Conservation (phyloP, 257 asterid genomes). For the Solanum appendiculatum region DNA sequence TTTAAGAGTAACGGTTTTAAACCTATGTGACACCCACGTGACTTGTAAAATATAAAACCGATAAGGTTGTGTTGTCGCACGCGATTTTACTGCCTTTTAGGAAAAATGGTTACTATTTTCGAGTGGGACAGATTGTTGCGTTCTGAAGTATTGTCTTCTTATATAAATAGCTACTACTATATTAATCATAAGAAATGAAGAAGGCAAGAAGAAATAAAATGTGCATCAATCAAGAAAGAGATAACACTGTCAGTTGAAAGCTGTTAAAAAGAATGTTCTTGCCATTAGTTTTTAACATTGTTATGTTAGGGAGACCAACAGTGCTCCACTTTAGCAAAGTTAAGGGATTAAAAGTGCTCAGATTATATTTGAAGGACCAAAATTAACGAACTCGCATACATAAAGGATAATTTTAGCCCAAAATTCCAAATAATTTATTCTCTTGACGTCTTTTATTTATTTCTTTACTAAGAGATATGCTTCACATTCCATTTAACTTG, state of each 20-base stretch:
- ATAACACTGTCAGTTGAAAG: background rate
- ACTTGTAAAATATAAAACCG: background rate
- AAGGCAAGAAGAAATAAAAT: background rate
- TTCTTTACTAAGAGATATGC: background rate
- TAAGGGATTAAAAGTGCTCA: background rate
- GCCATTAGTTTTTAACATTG: no score
- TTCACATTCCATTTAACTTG: background rate
- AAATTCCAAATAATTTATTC: background rate
- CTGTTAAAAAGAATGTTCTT: background rate
- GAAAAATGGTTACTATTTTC: background rate
- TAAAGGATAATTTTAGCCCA: background rate
- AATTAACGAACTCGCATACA: background rate
- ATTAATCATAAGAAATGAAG: background rate
- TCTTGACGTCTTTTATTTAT: background rate
- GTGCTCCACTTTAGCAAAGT: background rate
- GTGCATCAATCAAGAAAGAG: background rate
- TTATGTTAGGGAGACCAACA: background rate
- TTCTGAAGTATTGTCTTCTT: background rate
- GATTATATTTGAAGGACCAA: background rate
- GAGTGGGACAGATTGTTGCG: background rate
- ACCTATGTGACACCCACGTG: background rate
- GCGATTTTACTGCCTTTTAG: background rate
- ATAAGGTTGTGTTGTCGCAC: background rate
- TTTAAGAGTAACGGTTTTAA: no score
- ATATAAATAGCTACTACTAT: no score